Percentiles rank a stretch among this genome's conserved stretches.
Conservation (phyloP, 2,329 filamentous ascomycete species). For the Cordyceps javanica region DNA sequence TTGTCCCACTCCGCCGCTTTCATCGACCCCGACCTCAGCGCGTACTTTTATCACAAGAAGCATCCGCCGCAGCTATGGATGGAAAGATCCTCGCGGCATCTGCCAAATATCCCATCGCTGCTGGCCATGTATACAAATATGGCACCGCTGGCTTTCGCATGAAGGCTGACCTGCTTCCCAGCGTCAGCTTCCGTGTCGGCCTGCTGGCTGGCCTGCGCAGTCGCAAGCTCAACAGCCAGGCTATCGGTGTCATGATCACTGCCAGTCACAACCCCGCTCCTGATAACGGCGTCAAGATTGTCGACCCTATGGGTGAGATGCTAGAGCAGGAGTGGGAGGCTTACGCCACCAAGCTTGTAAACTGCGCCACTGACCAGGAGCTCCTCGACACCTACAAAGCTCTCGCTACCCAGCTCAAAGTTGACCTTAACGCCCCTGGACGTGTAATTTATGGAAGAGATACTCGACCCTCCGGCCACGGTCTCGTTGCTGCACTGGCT, state of each 20-base stretch:
- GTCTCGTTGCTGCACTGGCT: slow-evolving; percentile 70
- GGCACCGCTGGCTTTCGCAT: slow-evolving; percentile 64
- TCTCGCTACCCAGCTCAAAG: slow-evolving; percentile 68
- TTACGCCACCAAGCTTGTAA: slow-evolving; percentile 83
- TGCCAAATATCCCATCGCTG: slow-evolving; percentile 54
- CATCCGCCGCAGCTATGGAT: slow-evolving; percentile 37
- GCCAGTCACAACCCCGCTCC: slow-evolving; percentile 86
- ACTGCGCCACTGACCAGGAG: slow-evolving; percentile 67
- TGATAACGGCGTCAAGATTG: slow-evolving; percentile 92
- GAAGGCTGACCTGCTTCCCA: slow-evolving; percentile 75
- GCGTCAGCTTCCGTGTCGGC: slow-evolving; percentile 87
- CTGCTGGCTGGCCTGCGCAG: slow-evolving; percentile 84
- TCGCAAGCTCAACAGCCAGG: slow-evolving; percentile 80
- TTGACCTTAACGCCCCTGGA: slow-evolving; percentile 63
- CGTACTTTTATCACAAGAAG: background rate
- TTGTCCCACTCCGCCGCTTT: background rate
- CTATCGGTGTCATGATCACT: slow-evolving; percentile 95
- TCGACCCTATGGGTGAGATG: slow-evolving; percentile 98
- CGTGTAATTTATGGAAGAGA: slow-evolving; percentile 88
- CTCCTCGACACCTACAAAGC: slow-evolving; percentile 71
- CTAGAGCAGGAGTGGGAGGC: slow-evolving; percentile 91
- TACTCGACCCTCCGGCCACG: slow-evolving; percentile 85
- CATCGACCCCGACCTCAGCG: background rate
- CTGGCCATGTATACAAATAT: slow-evolving; percentile 54
- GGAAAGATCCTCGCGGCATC: slow-evolving; percentile 54